Percentiles rank a stretch among this genome's conserved stretches.
Conservation (phyloP, 148 eudicot genomes). For the Bassia scoparia region DNA sequence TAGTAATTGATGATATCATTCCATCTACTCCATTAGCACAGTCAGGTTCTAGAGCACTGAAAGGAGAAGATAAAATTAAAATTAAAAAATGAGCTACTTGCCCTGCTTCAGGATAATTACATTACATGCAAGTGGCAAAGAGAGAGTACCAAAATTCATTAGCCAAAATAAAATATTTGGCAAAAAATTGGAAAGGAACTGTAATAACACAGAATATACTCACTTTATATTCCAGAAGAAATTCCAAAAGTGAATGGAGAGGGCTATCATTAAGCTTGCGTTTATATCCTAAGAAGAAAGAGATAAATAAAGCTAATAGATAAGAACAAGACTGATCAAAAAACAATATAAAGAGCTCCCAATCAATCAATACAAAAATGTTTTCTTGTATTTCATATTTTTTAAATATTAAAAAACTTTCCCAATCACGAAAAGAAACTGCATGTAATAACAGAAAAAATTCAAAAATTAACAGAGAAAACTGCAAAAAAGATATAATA, state of each 20-base stretch:
- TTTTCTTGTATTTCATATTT: too few relatives aligned
- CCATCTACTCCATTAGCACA: conserved; percentile 41
- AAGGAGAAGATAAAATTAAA: not conserved
- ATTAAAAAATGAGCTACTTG: too few relatives aligned
- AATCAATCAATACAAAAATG: not conserved
- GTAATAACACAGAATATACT: not conserved
- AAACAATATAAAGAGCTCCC: not conserved
- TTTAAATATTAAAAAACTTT: too few relatives aligned
- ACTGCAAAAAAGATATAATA: too few relatives aligned
- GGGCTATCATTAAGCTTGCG: not conserved
- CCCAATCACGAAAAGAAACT: too few relatives aligned
- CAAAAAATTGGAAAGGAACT: not conserved
- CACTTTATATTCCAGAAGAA: too few relatives aligned
- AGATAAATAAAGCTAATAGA: not conserved
- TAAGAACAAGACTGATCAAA: not conserved
- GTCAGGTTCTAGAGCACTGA: conserved; percentile 43
- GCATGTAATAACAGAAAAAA: too few relatives aligned
- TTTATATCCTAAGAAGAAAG: not conserved
- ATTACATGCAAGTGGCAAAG: too few relatives aligned
- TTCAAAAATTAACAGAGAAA: too few relatives aligned
- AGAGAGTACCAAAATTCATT: too few relatives aligned
- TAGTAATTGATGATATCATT: conserved; percentile 46
- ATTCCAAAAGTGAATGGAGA: not conserved
- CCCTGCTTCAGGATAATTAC: too few relatives aligned
- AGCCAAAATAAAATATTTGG: too few relatives aligned